A percentile compares a stretch with the other conserved stretches of the same genome.
Conservation (phyloP, 768 basidiomycete species). For the Rhizopogon salebrosus region DNA sequence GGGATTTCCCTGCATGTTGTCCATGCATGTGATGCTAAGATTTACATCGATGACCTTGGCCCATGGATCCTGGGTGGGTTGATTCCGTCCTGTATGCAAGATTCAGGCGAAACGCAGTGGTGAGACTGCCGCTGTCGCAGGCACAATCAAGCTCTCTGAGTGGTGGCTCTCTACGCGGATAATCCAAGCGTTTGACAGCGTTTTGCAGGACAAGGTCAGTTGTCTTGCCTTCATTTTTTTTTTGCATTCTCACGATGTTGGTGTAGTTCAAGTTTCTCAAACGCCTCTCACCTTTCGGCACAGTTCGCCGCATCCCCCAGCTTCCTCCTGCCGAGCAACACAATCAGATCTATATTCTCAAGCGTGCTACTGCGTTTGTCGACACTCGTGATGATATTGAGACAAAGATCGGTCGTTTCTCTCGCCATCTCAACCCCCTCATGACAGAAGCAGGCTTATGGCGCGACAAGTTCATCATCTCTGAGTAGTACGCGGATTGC, state of each 20-base stretch:
- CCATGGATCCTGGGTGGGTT: conserved; percentile 95
- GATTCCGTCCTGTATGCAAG: conserved; percentile 87
- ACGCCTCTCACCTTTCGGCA: conserved; percentile 74
- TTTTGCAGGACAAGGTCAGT: conserved; percentile 77
- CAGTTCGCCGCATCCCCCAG: conserved; percentile 63
- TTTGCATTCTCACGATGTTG: conserved; percentile 4
- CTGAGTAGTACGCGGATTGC: conserved; percentile 91
- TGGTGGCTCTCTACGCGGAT: conserved; percentile 95
- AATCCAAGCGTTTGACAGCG: conserved; percentile 84
- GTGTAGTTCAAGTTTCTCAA: conserved; percentile 76
- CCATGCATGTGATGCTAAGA: conserved; percentile 85
- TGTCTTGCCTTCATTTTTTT: not conserved
- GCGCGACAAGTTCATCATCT: conserved; percentile 91
- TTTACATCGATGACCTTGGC: conserved; percentile 93
- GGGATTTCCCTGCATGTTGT: conserved; percentile 80
- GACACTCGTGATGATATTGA: conserved; percentile 92
- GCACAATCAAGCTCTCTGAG: conserved; percentile 83
- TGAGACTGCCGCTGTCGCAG: conserved; percentile 77
- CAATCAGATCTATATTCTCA: conserved; percentile 84
- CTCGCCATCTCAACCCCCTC: conserved; percentile 81
- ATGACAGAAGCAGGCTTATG: conserved; percentile 89
- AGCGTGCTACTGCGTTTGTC: conserved; percentile 91
- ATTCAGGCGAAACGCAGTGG: conserved; percentile 82
- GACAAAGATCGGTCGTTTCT: conserved; percentile 86
- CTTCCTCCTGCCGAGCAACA: conserved; percentile 78